Evolutionary conservation across 225 moss, liverwort and hornwort species (phyloP), one percentile per base, ranked within the genome.

Genomic region (Sphagnum contortum): DNA sequence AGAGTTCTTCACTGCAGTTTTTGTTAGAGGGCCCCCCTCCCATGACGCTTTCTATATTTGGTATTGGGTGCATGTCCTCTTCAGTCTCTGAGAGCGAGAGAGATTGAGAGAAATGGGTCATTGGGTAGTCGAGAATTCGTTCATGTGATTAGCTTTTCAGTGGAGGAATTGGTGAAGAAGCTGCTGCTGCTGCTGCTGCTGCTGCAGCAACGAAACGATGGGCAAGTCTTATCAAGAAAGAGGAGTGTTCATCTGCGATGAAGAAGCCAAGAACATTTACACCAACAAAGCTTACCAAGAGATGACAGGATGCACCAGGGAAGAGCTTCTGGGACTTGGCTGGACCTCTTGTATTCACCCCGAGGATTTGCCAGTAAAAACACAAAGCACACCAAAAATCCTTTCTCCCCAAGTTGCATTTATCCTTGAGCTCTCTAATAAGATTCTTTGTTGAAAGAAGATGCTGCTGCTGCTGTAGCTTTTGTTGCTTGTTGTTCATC

Each of bases 291-390:
- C 83, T 6, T 83, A 83, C 59, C 79, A 83, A 67, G 70, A 61
- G 71, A 83, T 83, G 83, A 83, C 79, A 0, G 83, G 83, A 3
- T 71, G 73, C 4, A 66, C 74, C 44, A 69, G 76, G 2, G 79
- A 77, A 59, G 83, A 83, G 7, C 69, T 83, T 64, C 74, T 83
- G 7, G 76, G 79, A n/a, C 79, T 83, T 5, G 83, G 83, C 47
- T 83, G 83, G 83, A 79, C 79, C 74, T 83, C 83, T n/a, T 83
- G 79, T 64, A 79, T 83, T 49, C 79, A 83, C 47, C 83, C 83
- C 9, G 79, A 83, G n/a, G 83, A 83, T 63, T 65, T 83, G 64
- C 83, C 79, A 10, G 83, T 83, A 55, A 74, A 79, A 6, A 6
- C 8, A 6, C 6, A 6, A 54, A 6, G 8, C 11, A 11, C 8